Percentiles rank a stretch among this genome's conserved stretches.
These are phyloP conservation scores for Panus rudis DNA, from an alignment of 768 basidiomycete species.

Conservation along the genomic window DNA sequence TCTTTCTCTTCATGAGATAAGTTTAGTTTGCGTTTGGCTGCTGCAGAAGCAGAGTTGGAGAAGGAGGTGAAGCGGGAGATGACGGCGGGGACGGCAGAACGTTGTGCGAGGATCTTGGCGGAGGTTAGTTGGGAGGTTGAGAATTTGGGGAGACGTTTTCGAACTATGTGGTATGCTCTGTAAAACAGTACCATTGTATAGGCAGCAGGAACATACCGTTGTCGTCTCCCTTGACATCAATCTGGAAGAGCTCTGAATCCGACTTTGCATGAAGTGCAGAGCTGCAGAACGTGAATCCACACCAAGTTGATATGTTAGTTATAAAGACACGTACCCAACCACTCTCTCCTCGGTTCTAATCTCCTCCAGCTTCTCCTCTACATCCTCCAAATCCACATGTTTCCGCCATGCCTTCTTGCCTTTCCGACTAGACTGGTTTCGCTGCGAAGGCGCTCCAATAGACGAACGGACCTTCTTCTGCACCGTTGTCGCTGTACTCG, in stretches of 20 bases:
- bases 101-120: conserved; percentile 72
- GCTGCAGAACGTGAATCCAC: conserved; percentile 28
- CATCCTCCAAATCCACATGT: conserved; percentile 78
- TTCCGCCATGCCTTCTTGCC: conserved; percentile 94
- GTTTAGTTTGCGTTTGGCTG: conserved; percentile 37
- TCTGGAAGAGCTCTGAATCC: conserved; percentile 69
- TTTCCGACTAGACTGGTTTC: conserved; percentile 69
- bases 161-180: conserved; percentile 35
- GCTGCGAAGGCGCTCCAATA: conserved; percentile 53
- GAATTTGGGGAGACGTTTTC: conserved; percentile 49
- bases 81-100: conserved; percentile 85
- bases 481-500: too few relatives aligned
- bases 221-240: conserved; percentile 78
- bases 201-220: conserved; percentile 34
- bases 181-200: neutral
- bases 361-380: conserved; percentile 70
- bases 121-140: conserved; percentile 53
- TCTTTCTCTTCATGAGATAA: conserved; percentile 68
- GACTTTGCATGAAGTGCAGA: conserved; percentile 57
- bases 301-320: neutral
- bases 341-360: conserved; percentile 76
- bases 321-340: conserved; percentile 52
- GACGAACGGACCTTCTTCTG: conserved; percentile 10
- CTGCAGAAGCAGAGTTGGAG: conserved; percentile 12
- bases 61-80: conserved; percentile 43